Conservation (phyloP, 352 stramenopile genomes). For the Thraustochytrium sp. region DNA sequence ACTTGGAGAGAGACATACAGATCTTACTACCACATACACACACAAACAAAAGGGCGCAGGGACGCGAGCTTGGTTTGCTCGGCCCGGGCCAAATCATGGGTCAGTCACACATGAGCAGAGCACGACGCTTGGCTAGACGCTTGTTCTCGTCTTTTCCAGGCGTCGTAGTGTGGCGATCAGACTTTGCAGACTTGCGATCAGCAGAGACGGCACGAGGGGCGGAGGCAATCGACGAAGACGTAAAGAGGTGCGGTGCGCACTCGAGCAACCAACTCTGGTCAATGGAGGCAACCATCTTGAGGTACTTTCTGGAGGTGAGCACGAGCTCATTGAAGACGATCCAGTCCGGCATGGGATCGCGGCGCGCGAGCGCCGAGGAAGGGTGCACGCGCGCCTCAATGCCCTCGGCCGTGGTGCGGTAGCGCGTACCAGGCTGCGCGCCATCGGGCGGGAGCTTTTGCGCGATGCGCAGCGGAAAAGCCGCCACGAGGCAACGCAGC, state of each 20-base stretch:
- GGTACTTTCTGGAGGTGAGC: conserved; percentile 82
- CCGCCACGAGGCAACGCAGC: conserved; percentile 72
- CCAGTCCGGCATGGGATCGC: conserved; percentile 72
- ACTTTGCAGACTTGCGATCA: not conserved
- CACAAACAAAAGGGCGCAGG: not conserved
- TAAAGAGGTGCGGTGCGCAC: conserved; percentile 70
- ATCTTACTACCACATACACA: too few relatives aligned
- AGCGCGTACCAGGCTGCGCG: conserved; percentile 47
- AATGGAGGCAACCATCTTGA: conserved; percentile 72
- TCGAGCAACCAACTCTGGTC: conserved; percentile 79
- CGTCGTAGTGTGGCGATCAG: not conserved
- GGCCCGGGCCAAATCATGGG: too few relatives aligned
- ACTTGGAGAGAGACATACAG: too few relatives aligned
- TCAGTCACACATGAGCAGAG: conserved; percentile 28
- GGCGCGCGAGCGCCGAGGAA: conserved; percentile 69
- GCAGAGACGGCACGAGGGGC: not conserved
- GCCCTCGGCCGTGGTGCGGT: conserved; percentile 75
- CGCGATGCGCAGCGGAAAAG: conserved; percentile 77
- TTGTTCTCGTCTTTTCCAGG: not conserved
- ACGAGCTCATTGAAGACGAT: conserved; percentile 80
- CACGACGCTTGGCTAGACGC: not conserved
- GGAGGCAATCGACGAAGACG: not conserved
- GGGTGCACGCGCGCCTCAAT: conserved; percentile 75
- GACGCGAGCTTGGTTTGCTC: not conserved
- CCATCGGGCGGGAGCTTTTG: conserved; percentile 69